Evolutionary conservation across 2,329 filamentous ascomycete genomes (phyloP).

Genomic region (Xylaria sp.): DNA sequence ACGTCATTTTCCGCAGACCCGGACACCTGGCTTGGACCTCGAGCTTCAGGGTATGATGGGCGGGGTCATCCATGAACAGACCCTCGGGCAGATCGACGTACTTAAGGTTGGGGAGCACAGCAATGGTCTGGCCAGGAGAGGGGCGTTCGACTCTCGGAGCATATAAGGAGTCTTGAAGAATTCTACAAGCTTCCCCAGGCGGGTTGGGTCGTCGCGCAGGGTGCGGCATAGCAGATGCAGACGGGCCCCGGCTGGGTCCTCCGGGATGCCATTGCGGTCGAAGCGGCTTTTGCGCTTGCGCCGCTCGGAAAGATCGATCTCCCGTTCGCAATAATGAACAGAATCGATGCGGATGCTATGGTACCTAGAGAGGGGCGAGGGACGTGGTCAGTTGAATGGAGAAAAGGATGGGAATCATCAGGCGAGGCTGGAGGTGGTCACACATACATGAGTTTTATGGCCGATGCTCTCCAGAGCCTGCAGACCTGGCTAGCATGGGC

Average conservation of each 20-base stretch:
- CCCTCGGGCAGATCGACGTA: conserved; percentile 92
- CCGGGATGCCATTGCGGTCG: conserved; percentile 77
- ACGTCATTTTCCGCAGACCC: conserved; percentile 88
- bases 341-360: conserved; percentile 90
- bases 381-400: conserved; percentile 18
- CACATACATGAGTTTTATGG: conserved; percentile 65
- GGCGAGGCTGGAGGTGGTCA: neutral
- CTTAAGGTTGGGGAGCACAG: conserved; percentile 80
- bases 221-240: conserved; percentile 81
- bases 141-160: conserved; percentile 85
- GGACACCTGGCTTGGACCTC: conserved; percentile 85
- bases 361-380: conserved; percentile 61
- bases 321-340: conserved; percentile 91
- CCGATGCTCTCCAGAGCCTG: conserved; percentile 69
- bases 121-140: conserved; percentile 83
- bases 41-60: conserved; percentile 76
- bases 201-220: conserved; percentile 74
- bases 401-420: neutral
- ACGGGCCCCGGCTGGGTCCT: conserved; percentile 78
- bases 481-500: conserved; percentile 78
- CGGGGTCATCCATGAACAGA: conserved; percentile 79
- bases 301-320: conserved; percentile 78
- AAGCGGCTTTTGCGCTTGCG: conserved; percentile 77
- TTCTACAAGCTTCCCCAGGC: conserved; percentile 71
- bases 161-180: conserved; percentile 93